phyloP scores from a whole-genome alignment of 208 protist species.

The Vickermania spadyakhi region DNA sequence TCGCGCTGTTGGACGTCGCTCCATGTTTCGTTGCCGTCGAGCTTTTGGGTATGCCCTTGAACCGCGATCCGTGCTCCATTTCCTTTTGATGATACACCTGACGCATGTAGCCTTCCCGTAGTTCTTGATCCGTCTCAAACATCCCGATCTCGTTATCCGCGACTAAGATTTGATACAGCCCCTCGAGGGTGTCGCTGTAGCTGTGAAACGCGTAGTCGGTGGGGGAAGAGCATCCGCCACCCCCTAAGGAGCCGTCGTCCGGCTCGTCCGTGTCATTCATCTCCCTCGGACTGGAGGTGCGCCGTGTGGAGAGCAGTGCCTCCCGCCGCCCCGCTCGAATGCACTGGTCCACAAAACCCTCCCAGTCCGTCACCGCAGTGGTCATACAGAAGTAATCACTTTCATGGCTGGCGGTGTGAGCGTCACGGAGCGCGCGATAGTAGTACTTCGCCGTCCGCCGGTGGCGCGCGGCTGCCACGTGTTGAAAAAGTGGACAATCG shows the following conservation, averaged over 20 bases:
- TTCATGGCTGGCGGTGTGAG: slow-evolving; percentile 17
- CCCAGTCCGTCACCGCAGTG: slow-evolving; percentile 20
- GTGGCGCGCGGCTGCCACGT: slow-evolving; percentile 38
- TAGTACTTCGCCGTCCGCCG: slow-evolving; percentile 78
- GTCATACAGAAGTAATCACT: slow-evolving; percentile 65
- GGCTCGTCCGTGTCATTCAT: background rate
- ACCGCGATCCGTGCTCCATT: slow-evolving; percentile 6
- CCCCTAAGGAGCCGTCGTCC: background rate
- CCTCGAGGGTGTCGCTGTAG: slow-evolving; percentile 46
- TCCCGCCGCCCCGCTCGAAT: background rate
- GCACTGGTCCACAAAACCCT: slow-evolving; percentile 16
- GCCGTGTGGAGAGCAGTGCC: background rate
- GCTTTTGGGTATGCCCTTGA: too few species aligned
- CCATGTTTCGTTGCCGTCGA: too few species aligned
- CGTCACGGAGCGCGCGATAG: slow-evolving; percentile 37
- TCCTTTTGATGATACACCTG: slow-evolving; percentile 27
- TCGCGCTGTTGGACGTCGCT: too few species aligned
- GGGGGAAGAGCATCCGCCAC: slow-evolving; percentile 11
- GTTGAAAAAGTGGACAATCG: slow-evolving; percentile 50
- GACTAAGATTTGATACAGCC: slow-evolving; percentile 56
- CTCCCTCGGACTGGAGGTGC: background rate
- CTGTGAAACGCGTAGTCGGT: slow-evolving; percentile 25
- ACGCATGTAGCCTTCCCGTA: slow-evolving; percentile 39
- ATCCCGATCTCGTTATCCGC: slow-evolving; percentile 50
- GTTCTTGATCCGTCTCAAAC: slow-evolving; percentile 47